phyloP scores from a whole-genome alignment of 352 stramenopile species.

The Phytophthora syringae region DNA sequence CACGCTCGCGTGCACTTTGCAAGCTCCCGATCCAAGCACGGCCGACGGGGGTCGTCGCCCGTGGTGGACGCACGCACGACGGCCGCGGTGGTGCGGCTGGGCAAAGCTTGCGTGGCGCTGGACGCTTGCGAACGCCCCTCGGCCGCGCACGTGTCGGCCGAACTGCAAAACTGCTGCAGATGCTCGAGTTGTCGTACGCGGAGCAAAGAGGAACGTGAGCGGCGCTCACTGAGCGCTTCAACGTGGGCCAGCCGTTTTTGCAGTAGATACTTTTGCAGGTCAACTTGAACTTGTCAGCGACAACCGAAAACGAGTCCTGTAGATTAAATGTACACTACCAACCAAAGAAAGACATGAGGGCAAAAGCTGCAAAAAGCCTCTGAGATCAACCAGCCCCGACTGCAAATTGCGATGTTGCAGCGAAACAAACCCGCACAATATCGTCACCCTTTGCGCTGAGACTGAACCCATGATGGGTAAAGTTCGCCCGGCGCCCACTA shows the following conservation, averaged over 20 bases:
- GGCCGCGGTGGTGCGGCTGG: slow-evolving; percentile 39
- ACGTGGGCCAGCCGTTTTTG: slow-evolving; percentile 31
- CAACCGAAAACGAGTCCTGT: too few species aligned
- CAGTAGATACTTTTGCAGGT: slow-evolving; percentile 43
- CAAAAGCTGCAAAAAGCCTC: too few species aligned
- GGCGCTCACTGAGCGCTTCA: too few species aligned
- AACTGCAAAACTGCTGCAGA: slow-evolving; percentile 45
- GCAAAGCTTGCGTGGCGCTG: slow-evolving; percentile 48
- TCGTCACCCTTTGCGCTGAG: slow-evolving; percentile 4
- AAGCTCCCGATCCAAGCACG: slow-evolving; percentile 23
- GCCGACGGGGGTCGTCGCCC: slow-evolving; percentile 15
- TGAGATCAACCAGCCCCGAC: too few species aligned
- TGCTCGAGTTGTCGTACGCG: slow-evolving; percentile 15
- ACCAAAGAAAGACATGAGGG: too few species aligned
- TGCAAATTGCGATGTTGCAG: too few species aligned
- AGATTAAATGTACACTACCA: too few species aligned
- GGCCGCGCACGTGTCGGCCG: slow-evolving; percentile 42
- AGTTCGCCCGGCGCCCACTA: not conserved
- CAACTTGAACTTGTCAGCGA: too few species aligned
- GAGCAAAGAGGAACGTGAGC: too few species aligned
- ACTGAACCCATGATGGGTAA: too few species aligned
- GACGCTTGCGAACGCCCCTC: slow-evolving; percentile 52
- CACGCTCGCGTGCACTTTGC: slow-evolving; percentile 37
- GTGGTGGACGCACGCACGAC: slow-evolving; percentile 20
- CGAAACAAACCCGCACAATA: slow-evolving; percentile 2